Percentiles rank a stretch among this genome's conserved stretches.
These are phyloP conservation scores for Fusarium nematophilum DNA, from an alignment of 2,329 filamentous ascomycete species.

Conservation along the genomic window DNA sequence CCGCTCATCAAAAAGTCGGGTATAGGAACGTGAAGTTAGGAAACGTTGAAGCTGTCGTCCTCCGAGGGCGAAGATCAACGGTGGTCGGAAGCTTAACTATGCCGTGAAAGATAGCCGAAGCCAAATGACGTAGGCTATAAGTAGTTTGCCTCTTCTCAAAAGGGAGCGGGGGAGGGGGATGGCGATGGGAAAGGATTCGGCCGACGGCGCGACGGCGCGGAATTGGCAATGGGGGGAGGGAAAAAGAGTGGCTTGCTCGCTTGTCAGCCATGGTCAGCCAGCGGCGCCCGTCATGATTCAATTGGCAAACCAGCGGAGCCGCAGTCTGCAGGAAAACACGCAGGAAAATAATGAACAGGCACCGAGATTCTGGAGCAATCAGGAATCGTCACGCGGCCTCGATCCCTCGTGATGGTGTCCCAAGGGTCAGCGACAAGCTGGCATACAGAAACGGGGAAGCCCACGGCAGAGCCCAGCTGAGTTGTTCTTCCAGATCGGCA, in stretches of 20 bases:
- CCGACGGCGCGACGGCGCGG: slow-evolving; percentile 27
- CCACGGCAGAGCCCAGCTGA: too few relatives aligned
- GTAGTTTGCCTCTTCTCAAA: not conserved
- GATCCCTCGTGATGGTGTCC: too few relatives aligned
- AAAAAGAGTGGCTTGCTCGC: not conserved
- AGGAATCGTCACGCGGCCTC: not conserved
- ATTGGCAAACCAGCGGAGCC: slow-evolving; percentile 14
- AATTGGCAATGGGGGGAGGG: not conserved
- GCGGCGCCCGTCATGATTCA: not conserved
- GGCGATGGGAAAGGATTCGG: slow-evolving; percentile 9
- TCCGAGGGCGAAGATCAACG: too few relatives aligned
- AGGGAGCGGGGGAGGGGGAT: slow-evolving; percentile 3
- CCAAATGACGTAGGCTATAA: slow-evolving; percentile 30
- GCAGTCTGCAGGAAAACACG: too few relatives aligned
- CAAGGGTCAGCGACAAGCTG: too few relatives aligned
- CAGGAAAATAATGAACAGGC: slow-evolving; percentile 21
- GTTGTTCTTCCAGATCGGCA: slow-evolving; percentile 5
- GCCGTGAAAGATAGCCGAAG: not conserved
- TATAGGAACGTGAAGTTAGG: too few relatives aligned
- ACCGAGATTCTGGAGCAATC: slow-evolving; percentile 16
- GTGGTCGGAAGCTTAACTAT: too few relatives aligned
- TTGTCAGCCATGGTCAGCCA: not conserved
- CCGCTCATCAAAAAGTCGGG: too few relatives aligned
- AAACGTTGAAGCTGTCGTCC: too few relatives aligned
- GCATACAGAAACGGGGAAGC: too few relatives aligned